Percentiles rank a stretch among this genome's conserved stretches.
Evolutionary conservation across 2,329 filamentous ascomycete genomes (phyloP).

Genomic region (Triangularia verruculosa): DNA sequence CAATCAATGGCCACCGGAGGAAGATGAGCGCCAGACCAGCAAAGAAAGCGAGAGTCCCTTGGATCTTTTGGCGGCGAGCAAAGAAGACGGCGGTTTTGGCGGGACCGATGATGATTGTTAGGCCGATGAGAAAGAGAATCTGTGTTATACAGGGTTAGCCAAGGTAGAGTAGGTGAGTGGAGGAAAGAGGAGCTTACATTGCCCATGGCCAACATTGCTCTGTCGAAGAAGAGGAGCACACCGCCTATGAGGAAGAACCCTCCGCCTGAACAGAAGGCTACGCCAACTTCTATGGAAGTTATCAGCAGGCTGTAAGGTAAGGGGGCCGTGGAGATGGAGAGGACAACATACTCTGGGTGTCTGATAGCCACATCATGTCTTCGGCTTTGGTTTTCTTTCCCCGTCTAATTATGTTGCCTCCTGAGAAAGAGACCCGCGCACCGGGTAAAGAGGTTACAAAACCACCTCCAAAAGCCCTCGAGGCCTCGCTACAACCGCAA

Average conservation of each 20-base stretch:
- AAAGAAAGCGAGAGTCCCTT: constrained; percentile 86
- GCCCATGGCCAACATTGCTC: constrained; percentile 97
- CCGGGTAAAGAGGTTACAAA: too few relatives aligned
- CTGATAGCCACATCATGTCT: constrained; percentile 82
- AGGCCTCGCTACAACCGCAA: too few relatives aligned
- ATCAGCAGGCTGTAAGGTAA: constrained; percentile 26
- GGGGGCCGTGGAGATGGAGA: constrained; percentile 31
- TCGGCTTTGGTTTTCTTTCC: too few relatives aligned
- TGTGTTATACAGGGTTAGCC: constrained; percentile 36
- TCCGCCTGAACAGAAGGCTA: constrained; percentile 95
- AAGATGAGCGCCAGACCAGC: constrained; percentile 81
- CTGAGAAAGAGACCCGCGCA: not conserved
- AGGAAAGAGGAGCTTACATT: constrained; percentile 58
- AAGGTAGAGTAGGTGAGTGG: constrained; percentile 7
- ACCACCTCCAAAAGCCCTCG: too few relatives aligned
- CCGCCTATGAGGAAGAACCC: constrained; percentile 93
- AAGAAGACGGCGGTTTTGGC: constrained; percentile 94
- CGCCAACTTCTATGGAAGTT: constrained; percentile 74
- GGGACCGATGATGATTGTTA: constrained; percentile 91
- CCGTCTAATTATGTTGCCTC: too few relatives aligned
- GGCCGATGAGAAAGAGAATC: constrained; percentile 96
- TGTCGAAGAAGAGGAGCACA: constrained; percentile 95
- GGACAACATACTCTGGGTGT: constrained; percentile 78
- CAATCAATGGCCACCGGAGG: constrained; percentile 84
- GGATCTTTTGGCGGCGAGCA: constrained; percentile 85